Conservation (phyloP, 2,329 filamentous ascomycete species). For the Fusarium veterinarium region DNA sequence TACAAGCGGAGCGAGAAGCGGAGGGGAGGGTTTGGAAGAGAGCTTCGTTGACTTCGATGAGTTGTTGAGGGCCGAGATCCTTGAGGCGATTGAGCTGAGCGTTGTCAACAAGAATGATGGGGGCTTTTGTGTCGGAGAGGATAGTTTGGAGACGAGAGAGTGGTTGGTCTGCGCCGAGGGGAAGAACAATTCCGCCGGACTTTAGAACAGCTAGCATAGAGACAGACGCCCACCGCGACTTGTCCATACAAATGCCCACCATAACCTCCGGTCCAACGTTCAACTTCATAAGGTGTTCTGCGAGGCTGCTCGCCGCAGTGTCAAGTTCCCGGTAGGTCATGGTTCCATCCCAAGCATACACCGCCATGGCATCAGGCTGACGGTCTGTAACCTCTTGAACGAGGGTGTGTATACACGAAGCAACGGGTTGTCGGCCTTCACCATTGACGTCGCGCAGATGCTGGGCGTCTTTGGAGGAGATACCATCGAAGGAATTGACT, state of each 20-base stretch:
- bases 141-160: neutral
- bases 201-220: neutral
- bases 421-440: neutral
- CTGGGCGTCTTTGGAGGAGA: neutral
- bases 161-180: neutral
- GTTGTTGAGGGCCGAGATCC: neutral
- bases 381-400: neutral
- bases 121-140: neutral
- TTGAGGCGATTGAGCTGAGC: neutral
- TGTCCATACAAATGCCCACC: conserved; percentile 11
- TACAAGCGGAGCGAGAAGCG: neutral
- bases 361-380: neutral
- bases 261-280: neutral
- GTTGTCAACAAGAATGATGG: neutral
- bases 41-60: neutral
- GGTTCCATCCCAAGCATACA: neutral
- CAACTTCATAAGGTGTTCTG: neutral
- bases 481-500: neutral
- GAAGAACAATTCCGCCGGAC: neutral
- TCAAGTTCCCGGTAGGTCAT: neutral
- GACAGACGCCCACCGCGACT: neutral
- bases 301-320: neutral
- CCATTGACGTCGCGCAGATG: neutral
- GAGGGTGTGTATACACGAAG: neutral
- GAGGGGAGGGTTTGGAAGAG: neutral